Conservation (phyloP, 805 yeast genomes). For the Candida sphagnicola region DNA sequence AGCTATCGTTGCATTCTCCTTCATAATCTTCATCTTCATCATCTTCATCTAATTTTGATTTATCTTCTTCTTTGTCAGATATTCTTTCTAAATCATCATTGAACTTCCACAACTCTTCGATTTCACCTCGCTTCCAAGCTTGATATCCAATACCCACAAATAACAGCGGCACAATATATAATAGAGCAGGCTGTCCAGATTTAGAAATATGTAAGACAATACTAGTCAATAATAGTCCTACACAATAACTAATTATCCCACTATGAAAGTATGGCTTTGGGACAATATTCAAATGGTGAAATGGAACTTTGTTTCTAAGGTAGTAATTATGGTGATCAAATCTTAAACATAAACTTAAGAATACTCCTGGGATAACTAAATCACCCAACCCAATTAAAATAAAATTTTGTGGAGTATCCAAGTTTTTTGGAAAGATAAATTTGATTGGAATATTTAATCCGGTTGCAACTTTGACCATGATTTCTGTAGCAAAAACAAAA, state of each 20-base stretch:
- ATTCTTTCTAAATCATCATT: constrained; percentile 24
- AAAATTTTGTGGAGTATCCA: constrained; percentile 12
- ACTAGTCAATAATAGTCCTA: constrained; percentile 45
- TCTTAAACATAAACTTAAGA: constrained; percentile 49
- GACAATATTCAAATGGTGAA: constrained; percentile 36
- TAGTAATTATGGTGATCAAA: constrained; percentile 45
- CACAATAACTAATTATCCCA: constrained; percentile 44
- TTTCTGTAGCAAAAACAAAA: constrained; percentile 60
- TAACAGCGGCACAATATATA: constrained; percentile 56
- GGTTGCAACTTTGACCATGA: constrained; percentile 63
- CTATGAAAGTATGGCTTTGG: constrained; percentile 44
- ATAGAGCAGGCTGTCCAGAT: constrained; percentile 63
- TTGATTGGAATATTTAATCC: constrained; percentile 53
- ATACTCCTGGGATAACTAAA: constrained; percentile 56
- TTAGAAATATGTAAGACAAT: constrained; percentile 32
- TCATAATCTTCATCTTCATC: constrained; percentile 13
- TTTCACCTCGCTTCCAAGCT: constrained; percentile 41
- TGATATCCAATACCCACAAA: constrained; percentile 25
- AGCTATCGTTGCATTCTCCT: constrained; percentile 6
- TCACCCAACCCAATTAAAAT: constrained; percentile 64
- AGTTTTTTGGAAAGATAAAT: constrained; percentile 36
- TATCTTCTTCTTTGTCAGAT: background rate
- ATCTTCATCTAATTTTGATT: constrained; percentile 4
- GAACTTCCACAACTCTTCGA: constrained; percentile 35
- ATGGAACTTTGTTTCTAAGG: constrained; percentile 13